Evolutionary conservation across 2,329 filamentous ascomycete genomes (phyloP).

Genomic region (Phialemonium atrogriseum): DNA sequence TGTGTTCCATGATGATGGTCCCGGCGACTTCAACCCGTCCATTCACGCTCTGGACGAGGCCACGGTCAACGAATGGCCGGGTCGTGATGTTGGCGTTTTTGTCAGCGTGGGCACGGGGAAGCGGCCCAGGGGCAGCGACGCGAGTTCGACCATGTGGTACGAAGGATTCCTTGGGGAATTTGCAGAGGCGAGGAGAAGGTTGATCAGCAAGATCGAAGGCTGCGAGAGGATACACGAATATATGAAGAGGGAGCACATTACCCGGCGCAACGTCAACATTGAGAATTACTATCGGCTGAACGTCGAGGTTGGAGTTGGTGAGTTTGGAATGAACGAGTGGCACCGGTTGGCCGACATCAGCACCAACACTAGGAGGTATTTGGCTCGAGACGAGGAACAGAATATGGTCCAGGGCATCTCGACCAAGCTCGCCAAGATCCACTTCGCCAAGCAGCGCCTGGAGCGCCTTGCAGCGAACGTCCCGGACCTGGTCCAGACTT

Average conservation of each 20-base stretch:
- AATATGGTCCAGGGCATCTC: slow-evolving; percentile 69
- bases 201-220: slow-evolving; percentile 90
- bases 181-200: slow-evolving; percentile 74
- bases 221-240: slow-evolving; percentile 85
- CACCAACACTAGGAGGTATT: slow-evolving; percentile 79
- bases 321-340: slow-evolving; percentile 99
- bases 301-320: slow-evolving; percentile 89
- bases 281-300: slow-evolving; percentile 97
- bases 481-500: slow-evolving; percentile 34
- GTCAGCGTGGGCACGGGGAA: slow-evolving; percentile 92
- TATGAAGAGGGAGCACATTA: slow-evolving; percentile 73
- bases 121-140: slow-evolving; percentile 56
- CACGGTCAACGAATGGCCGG: slow-evolving; percentile 87
- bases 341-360: slow-evolving; percentile 88
- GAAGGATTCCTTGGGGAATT: slow-evolving; percentile 90
- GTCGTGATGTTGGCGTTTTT: slow-evolving; percentile 84
- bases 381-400: slow-evolving; percentile 66
- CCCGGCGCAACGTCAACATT: slow-evolving; percentile 68
- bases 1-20: slow-evolving; percentile 86
- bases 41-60: slow-evolving; percentile 85
- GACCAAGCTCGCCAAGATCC: slow-evolving; percentile 74
- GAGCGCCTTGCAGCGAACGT: slow-evolving; percentile 36
- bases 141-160: slow-evolving; percentile 77
- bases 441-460: slow-evolving; percentile 64
- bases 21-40: slow-evolving; percentile 85